Conservation (phyloP, 2,329 filamentous ascomycete species). For the Beauveria sp. region DNA sequence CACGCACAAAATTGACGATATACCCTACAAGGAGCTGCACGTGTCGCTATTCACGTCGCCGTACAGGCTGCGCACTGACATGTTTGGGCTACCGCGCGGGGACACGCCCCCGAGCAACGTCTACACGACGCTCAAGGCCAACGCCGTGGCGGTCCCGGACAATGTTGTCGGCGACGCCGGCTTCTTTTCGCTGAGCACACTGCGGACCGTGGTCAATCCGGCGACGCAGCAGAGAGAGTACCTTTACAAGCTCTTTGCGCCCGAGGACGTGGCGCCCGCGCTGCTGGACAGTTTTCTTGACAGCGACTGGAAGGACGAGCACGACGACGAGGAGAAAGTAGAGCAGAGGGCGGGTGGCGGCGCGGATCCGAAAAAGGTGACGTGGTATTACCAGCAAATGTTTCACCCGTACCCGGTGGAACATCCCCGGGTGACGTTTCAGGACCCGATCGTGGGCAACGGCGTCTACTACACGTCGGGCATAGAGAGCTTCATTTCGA, state of each 20-base stretch:
- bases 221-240: conserved; percentile 45
- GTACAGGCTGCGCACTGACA: conserved; percentile 59
- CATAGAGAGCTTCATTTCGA: conserved; percentile 91
- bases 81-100: conserved; percentile 60
- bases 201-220: conserved; percentile 58
- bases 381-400: conserved; percentile 69
- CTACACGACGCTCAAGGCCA: conserved; percentile 69
- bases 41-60: conserved; percentile 85
- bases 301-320: conserved; percentile 35
- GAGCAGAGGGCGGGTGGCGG: conserved; percentile 19
- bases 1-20: conserved; percentile 60
- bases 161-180: conserved; percentile 62
- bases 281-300: conserved; percentile 49
- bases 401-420: conserved; percentile 85
- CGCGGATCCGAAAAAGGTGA: conserved; percentile 36
- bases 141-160: conserved; percentile 44
- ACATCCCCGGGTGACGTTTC: conserved; percentile 79
- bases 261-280: conserved; percentile 40
- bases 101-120: conserved; percentile 62
- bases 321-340: conserved; percentile 28
- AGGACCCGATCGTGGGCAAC: conserved; percentile 62
- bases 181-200: conserved; percentile 80
- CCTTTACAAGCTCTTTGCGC: conserved; percentile 60
- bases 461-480: conserved; percentile 65
- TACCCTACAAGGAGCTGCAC: conserved; percentile 82